Base-by-base conservation (phyloP, 1,284 basidiomycete species). In the Apiotrichum laibachii region DNA sequence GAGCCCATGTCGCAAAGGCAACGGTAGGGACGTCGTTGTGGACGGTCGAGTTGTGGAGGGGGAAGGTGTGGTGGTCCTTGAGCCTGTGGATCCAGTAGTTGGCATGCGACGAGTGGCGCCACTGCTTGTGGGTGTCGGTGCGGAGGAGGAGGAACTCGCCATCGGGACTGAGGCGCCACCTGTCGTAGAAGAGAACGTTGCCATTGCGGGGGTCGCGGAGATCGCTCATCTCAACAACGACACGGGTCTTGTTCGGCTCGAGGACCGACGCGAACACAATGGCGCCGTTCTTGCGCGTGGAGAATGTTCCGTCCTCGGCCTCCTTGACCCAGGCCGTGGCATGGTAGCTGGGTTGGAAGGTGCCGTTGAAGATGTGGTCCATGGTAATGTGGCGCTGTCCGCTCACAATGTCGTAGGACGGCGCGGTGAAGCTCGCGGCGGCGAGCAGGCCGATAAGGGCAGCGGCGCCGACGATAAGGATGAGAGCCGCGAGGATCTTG, bases 271-370 rank as follows among this genome's bases (percentile, higher is more conserved):
- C 85, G 7, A 96, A 83, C 44, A 85, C 81, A 71, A 96, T 90
- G 55, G 82, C 81, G 15, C 84, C 85, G 31, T 83, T 79, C 46
- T 84, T 79, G 33, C 80, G 67, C 19, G 70, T 74, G 1, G 89
- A 90, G 77, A 88, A 95, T 0, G 94, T 89, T 1, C 93, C 94
- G 73, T 97, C 93, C 3, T 89, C 90, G 62, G 91, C 92, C 84
- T 94, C 91, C 13, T 86, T 85, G 34, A 96, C 86, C 93, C 93
- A 96, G 49, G 85, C 81, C 34, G 94, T 75, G 34, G 69, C 68
- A 47, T 81, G 80, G 13, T 69, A 72, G 5, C 82, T 67, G 3
- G 81, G 75, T 12, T 53, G 63, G 70, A 95, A 96, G 0, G 92
- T 95, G 5, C 90, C 90, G 70, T 94, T 93, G 78, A 91, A 91